Evolutionary conservation across 331 rosid species (phyloP).

Genomic region (Cydonia oblonga): DNA sequence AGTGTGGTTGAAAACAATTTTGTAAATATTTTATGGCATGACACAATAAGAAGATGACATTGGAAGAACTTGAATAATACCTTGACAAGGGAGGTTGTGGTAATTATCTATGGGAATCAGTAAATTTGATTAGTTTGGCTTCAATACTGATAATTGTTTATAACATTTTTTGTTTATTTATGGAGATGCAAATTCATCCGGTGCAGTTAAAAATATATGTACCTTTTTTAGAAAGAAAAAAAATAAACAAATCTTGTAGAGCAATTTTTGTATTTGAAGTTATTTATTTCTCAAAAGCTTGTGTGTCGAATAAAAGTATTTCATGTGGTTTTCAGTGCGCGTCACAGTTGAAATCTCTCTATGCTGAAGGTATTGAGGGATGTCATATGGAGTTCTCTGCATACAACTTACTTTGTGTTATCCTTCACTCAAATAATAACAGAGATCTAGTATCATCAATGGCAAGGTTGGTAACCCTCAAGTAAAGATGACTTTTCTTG

Average conservation of each 20-base stretch:
- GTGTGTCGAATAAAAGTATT: slow-evolving; percentile 8
- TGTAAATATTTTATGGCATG: not conserved
- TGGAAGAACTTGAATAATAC: not conserved
- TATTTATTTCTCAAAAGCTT: not conserved
- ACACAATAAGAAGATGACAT: not conserved
- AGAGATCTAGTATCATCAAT: slow-evolving; percentile 79
- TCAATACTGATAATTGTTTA: not conserved
- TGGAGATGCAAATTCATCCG: not conserved
- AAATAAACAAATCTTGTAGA: not conserved
- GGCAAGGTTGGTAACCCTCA: slow-evolving; percentile 52
- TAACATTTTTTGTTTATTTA: not conserved
- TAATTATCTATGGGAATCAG: not conserved
- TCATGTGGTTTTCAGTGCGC: slow-evolving; percentile 64
- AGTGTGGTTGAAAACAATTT: not conserved
- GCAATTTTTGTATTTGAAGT: not conserved
- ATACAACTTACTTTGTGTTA: slow-evolving; percentile 85
- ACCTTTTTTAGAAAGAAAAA: not conserved
- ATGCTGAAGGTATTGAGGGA: slow-evolving; percentile 86
- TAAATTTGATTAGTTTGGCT: not conserved
- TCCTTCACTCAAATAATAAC: slow-evolving; percentile 78
- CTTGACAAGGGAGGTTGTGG: not conserved
- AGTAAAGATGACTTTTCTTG: not conserved
- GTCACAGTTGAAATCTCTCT: slow-evolving; percentile 72
- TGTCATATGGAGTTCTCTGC: slow-evolving; percentile 93
- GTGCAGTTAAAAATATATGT: not conserved